Evolutionary conservation across 345 rosid genomes (phyloP), one percentile per base, ranked within the genome.

Genomic region (Schrenkiella parvula): DNA sequence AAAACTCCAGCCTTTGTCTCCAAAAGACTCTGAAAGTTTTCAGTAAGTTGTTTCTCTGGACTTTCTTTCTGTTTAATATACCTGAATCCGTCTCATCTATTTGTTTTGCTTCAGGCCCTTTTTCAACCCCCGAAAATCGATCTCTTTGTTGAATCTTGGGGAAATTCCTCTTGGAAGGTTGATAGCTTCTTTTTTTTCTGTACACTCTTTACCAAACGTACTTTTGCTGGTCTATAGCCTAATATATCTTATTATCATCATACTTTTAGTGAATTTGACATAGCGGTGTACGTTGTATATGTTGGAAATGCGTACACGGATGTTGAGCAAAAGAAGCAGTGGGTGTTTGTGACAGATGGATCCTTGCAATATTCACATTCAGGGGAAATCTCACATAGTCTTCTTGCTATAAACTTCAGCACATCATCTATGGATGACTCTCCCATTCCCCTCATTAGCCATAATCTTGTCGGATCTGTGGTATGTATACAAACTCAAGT

Each of bases 271-370:
- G 98, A 95, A 81, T 95, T 95, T 75, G 99, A 91, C 68, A 81
- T 84, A 50, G 92, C 87, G 61, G 96, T 87, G 39, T 74, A 77
- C 21, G 85, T 95, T 70, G 81, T 95, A 76, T 61, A 85, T 50
- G 93, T 89, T 71, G 99, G 96, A 67, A 89, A 91, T 76, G 87
- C 78, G 72, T 85, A 79, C 68, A 72, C 60, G 28, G 76, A 72
- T 31, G 82, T 77, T 77, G 76, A 77, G 51, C 88, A 76, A 70
- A 88, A 80, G 91, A 91, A 84, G 77, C 99, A 92, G 70, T 88
- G 97, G 98, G 85, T 95, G 34, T 89, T 91, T 80, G 89, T 89
- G 77, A 86, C 90, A 46, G 98, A 91, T 83, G 83, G 82, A 74
- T 87, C 97, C 26, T 48, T 71, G 9, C 79, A 71, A 53, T 53